These are phyloP conservation scores for Aaosphaeria pasadenensis DNA, from an alignment of 2,329 filamentous ascomycete species.

Conservation along the genomic window DNA sequence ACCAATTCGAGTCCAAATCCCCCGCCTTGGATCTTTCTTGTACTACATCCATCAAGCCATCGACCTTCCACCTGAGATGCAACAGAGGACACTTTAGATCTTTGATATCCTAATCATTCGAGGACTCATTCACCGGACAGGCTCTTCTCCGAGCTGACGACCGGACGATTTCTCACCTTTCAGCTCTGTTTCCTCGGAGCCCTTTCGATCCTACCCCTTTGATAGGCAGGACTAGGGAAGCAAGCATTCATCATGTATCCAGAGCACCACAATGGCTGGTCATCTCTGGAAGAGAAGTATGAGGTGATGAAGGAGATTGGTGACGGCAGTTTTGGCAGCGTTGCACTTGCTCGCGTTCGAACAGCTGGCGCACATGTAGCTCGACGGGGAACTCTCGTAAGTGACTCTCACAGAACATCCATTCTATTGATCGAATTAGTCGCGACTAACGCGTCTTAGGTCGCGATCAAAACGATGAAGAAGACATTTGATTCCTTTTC, in stretches of 20 bases:
- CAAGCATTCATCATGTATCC: slow-evolving; percentile 61
- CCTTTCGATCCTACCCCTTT: too few relatives aligned
- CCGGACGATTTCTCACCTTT: neutral
- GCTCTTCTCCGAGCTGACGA: too few relatives aligned
- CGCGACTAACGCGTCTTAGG: slow-evolving; percentile 51
- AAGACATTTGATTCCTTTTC: slow-evolving; percentile 94
- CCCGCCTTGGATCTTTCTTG: slow-evolving; percentile 12
- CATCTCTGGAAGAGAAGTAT: slow-evolving; percentile 84
- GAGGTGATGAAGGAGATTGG: slow-evolving; percentile 98
- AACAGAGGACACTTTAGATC: slow-evolving; percentile 11
- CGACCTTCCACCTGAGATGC: slow-evolving; percentile 29
- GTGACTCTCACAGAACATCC: slow-evolving; percentile 37
- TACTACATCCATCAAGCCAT: slow-evolving; percentile 9
- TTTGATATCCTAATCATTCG: neutral
- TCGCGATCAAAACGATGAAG: slow-evolving; percentile 99
- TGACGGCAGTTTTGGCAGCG: slow-evolving; percentile 97
- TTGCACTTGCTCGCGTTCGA: slow-evolving; percentile 85
- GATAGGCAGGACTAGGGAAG: slow-evolving; percentile 2
- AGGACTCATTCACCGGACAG: neutral
- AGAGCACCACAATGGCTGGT: slow-evolving; percentile 66
- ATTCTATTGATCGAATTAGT: neutral
- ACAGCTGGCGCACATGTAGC: slow-evolving; percentile 86
- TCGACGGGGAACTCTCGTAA: slow-evolving; percentile 85
- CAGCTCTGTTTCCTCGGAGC: too few relatives aligned
- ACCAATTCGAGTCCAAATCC: slow-evolving; percentile 18